Percentiles rank a stretch among this genome's conserved stretches.
Conservation (phyloP, 2,329 filamentous ascomycete species). For the Paradendryphiella salina region DNA sequence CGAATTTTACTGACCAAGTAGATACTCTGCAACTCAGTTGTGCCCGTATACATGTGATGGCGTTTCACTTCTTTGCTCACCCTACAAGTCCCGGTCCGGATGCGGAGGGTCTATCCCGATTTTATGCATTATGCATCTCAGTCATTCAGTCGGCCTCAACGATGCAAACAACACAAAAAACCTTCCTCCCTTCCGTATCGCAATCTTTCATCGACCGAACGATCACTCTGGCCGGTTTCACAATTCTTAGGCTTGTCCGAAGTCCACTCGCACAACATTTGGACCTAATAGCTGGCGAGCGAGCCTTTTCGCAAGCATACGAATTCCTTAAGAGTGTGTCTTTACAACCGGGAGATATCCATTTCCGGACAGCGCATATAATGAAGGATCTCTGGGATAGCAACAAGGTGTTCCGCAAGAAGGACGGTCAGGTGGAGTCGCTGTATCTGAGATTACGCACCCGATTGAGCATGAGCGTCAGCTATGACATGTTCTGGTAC, state of each 20-base stretch:
- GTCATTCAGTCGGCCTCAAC: slow-evolving; percentile 33
- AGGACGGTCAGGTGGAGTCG: slow-evolving; percentile 39
- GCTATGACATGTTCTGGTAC: slow-evolving; percentile 48
- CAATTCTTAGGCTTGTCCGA: slow-evolving; percentile 38
- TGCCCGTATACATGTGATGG: slow-evolving; percentile 41
- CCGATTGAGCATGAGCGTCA: slow-evolving; percentile 44
- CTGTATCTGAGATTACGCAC: slow-evolving; percentile 40
- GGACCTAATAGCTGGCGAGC: slow-evolving; percentile 41
- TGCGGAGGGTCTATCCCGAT: slow-evolving; percentile 33
- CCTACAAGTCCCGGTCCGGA: slow-evolving; percentile 33
- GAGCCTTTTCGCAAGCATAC: slow-evolving; percentile 38
- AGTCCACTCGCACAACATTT: slow-evolving; percentile 39
- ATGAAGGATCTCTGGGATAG: slow-evolving; percentile 45
- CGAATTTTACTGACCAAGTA: slow-evolving; percentile 21
- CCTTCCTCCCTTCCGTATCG: slow-evolving; percentile 33
- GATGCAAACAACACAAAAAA: slow-evolving; percentile 27
- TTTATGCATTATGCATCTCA: slow-evolving; percentile 42
- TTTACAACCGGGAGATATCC: slow-evolving; percentile 41
- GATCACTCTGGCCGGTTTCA: slow-evolving; percentile 39
- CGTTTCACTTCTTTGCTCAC: slow-evolving; percentile 45
- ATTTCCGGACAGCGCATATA: slow-evolving; percentile 34
- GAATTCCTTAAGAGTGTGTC: slow-evolving; percentile 42
- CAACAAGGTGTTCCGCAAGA: slow-evolving; percentile 38
- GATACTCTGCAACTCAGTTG: slow-evolving; percentile 43
- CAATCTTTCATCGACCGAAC: slow-evolving; percentile 43